Evolutionary conservation across 352 stramenopile species (phyloP), one percentile per base, ranked within the genome.

Genomic region (Phytophthora parvispora): DNA sequence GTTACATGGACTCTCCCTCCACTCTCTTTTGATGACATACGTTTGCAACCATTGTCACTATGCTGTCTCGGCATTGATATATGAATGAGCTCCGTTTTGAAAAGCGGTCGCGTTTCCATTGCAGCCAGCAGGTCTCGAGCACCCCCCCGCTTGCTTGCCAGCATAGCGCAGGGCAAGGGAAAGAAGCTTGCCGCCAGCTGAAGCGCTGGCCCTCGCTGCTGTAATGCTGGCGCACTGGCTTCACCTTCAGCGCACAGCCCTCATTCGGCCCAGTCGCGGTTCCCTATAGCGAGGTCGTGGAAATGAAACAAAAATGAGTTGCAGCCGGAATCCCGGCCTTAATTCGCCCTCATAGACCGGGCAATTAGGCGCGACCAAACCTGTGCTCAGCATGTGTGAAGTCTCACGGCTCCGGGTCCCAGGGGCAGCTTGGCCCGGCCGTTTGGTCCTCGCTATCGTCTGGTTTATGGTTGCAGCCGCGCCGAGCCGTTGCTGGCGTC

Each of bases 241-340:
- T 27, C n/a, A 48, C 18, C 18, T 10, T 47, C 40, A 36, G 31
- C 15, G 18, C 40, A 48, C 36, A 13, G 10, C 4, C 15, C 20
- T 27, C 40, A 48, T 48, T 48, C 40, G 20, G 40, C n/a, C 40
- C 40, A 48, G n/a, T 25, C 20, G n/a, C n/a, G 27, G 40, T 48
- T 48, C 40, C 40, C n/a, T 48, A 48, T 27, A 48, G 40, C 18
- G 40, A 27, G 40, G 40, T 24, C 13, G 18, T 48, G 40, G 36
- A 45, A 45, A 40, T 48, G 40, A 48, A 48, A 48, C 40, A 48
- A 48, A 48, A 48, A 48, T 48, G 40, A 48, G 40, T 13, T 48
- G 40, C 40, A 27, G 40, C 18, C 40, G n/a, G n/a, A 48, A 48
- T 25, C n/a, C 27, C 18, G 13, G 7, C 40, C 20, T 48, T 48